A percentile compares a stretch with the other conserved stretches of the same genome.
Evolutionary conservation across 306 rosid genomes (phyloP).

Genomic region (Astragalus glycyphyllos): DNA sequence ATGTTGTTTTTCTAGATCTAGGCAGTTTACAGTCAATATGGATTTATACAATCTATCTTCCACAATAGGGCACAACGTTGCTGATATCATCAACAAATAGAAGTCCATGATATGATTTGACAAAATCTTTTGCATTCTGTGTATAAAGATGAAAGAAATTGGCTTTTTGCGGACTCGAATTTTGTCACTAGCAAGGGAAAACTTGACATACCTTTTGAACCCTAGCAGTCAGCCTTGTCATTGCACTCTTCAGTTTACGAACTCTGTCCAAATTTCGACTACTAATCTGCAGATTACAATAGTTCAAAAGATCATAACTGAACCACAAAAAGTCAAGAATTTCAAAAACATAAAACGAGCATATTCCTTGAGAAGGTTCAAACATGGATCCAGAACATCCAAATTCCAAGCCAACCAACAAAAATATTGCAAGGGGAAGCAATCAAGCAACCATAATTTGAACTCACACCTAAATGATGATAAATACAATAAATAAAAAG

Average conservation of each 20-base stretch:
- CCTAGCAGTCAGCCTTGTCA: slow-evolving; percentile 97
- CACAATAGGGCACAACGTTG: slow-evolving; percentile 8
- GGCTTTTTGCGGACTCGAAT: neutral
- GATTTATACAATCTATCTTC: slow-evolving; percentile 6
- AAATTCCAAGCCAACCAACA: slow-evolving; percentile 1
- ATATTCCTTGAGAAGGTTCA: slow-evolving; percentile 30
- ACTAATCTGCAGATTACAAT: slow-evolving; percentile 66
- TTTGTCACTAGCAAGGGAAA: slow-evolving; percentile 13
- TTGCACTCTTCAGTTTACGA: slow-evolving; percentile 94
- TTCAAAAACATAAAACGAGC: neutral
- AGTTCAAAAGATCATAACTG: slow-evolving; percentile 31
- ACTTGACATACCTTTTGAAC: slow-evolving; percentile 82
- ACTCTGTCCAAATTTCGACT: slow-evolving; percentile 98
- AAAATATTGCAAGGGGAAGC: slow-evolving; percentile 14
- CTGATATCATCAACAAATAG: neutral
- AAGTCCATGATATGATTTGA: slow-evolving; percentile 11
- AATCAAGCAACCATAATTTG: slow-evolving; percentile 15
- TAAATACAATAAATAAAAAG: slow-evolving; percentile 24
- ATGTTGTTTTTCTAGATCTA: slow-evolving; percentile 29
- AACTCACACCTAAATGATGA: slow-evolving; percentile 23
- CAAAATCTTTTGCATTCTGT: neutral
- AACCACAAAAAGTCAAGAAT: neutral
- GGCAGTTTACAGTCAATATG: slow-evolving; percentile 3
- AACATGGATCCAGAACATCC: slow-evolving; percentile 34
- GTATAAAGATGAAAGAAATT: slow-evolving; percentile 26